phyloP scores from a whole-genome alignment of 2,329 filamentous ascomycete species.

The Pestalotiopsis sp. region DNA sequence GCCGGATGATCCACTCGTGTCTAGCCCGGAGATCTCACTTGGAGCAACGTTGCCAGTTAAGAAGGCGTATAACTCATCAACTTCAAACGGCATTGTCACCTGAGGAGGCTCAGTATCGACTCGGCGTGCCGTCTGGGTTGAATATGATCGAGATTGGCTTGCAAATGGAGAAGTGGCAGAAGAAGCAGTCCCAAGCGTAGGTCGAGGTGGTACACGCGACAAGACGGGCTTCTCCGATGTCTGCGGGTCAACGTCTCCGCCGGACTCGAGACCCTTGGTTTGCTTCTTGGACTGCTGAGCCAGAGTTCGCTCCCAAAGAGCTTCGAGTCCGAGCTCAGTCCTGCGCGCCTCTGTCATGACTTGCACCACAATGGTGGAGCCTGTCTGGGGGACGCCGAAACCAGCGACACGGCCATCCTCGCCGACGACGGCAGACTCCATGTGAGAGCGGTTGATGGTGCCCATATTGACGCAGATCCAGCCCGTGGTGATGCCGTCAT shows the following conservation, averaged over 20 bases:
- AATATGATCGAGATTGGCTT: conserved; percentile 7
- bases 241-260: conserved; percentile 11
- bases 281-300: conserved; percentile 19
- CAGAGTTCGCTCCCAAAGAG: conserved; percentile 48
- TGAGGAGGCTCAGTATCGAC: background rate
- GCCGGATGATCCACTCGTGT: background rate
- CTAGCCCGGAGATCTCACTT: background rate
- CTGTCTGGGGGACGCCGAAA: conserved; percentile 63
- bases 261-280: conserved; percentile 15
- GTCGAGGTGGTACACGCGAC: conserved; percentile 16
- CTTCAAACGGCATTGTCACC: background rate
- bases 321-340: conserved; percentile 55
- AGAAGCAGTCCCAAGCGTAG: background rate
- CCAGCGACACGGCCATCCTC: conserved; percentile 68
- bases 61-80: background rate
- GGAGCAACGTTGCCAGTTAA: background rate
- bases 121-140: background rate
- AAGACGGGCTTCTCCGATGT: conserved; percentile 20
- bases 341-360: conserved; percentile 59
- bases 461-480: conserved; percentile 96
- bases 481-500: conserved; percentile 88
- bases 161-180: conserved; percentile 12
- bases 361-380: conserved; percentile 59
- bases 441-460: conserved; percentile 60
- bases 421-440: conserved; percentile 47